A percentile compares a stretch with the other conserved stretches of the same genome.
These are phyloP conservation scores for Balamuthia mandrillaris DNA, from an alignment of 208 protist species.

Conservation along the genomic window DNA sequence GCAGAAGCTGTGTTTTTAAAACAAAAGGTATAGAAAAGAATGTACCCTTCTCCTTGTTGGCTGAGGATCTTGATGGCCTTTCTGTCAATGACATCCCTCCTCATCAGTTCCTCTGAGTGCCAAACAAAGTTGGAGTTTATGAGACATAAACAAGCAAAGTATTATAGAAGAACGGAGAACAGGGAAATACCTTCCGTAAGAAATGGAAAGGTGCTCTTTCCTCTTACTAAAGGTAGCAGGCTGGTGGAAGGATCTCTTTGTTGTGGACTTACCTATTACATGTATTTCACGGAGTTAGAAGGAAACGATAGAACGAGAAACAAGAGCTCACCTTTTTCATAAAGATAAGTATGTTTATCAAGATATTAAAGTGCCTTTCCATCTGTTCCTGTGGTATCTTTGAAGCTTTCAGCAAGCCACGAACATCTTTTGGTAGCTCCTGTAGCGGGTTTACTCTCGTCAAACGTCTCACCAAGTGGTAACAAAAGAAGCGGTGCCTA, in stretches of 20 bases:
- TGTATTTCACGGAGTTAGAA: background rate
- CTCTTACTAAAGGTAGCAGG: background rate
- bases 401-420: background rate
- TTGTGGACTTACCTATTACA: background rate
- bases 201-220: background rate
- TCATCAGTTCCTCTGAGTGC: background rate
- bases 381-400: slow-evolving; percentile 1
- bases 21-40: background rate
- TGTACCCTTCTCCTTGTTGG: background rate
- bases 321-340: background rate
- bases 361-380: slow-evolving; percentile 21
- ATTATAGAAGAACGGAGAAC: too few relatives aligned
- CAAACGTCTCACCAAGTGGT: too few relatives aligned
- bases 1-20: background rate
- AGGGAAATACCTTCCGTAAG: too few relatives aligned
- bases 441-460: background rate
- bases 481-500: too few relatives aligned
- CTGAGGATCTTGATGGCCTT: slow-evolving; percentile 25
- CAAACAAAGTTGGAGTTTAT: too few relatives aligned
- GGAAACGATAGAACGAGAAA: background rate
- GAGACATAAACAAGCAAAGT: too few relatives aligned
- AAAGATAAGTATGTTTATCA: slow-evolving; percentile 23
- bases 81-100: background rate
- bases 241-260: background rate
- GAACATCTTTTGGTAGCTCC: background rate